Conservation (phyloP, 768 basidiomycete species). For the Botryobasidium botryosum region DNA sequence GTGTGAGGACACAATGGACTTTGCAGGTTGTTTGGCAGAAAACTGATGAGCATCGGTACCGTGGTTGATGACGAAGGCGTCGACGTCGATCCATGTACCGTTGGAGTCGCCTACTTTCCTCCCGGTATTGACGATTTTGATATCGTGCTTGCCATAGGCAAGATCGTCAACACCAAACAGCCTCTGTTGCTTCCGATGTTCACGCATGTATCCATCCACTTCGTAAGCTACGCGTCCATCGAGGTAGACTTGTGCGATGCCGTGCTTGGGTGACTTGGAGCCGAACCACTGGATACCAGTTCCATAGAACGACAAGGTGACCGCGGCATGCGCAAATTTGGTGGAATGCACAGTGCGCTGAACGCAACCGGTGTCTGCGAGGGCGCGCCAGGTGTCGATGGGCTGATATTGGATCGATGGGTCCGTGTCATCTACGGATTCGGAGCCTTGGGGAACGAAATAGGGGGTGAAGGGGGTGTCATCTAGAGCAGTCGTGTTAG, state of each 20-base stretch:
- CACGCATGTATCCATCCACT: neutral
- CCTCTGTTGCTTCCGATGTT: neutral
- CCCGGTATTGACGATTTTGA: neutral
- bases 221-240: neutral
- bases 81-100: neutral
- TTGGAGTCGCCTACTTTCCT: neutral
- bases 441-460: neutral
- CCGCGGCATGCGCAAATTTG: neutral
- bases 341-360: neutral
- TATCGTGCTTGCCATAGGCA: neutral
- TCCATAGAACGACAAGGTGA: neutral
- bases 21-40: neutral
- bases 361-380: neutral
- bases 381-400: too few species aligned
- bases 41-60: neutral
- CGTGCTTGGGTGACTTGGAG: neutral
- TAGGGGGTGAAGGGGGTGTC: neutral
- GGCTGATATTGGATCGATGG: neutral
- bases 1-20: neutral
- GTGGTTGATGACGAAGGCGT: neutral
- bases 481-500: neutral
- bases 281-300: slow-evolving; percentile 1
- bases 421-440: slow-evolving; percentile 1
- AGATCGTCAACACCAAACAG: neutral
- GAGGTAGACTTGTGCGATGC: neutral